Base-by-base conservation (phyloP, 257 asterid species). In the Thymus mandschuricus region DNA sequence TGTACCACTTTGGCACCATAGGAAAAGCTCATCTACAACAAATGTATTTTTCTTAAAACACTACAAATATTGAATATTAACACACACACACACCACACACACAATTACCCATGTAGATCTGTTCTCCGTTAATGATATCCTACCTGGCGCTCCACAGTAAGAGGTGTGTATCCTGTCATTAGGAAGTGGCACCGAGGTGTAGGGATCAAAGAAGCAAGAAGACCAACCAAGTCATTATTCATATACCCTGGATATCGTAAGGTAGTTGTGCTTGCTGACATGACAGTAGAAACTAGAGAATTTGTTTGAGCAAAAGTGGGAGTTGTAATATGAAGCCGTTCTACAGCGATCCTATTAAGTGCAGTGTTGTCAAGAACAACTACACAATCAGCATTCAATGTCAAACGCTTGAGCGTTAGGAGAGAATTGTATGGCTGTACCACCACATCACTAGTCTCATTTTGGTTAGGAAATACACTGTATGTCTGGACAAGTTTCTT, bases 211-310 rank as follows among this genome's bases (percentile, higher is more conserved):
- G 99, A 95, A 81, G 99, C 96, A 78, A 95, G 99, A 45, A 95
- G 98, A 76, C 99, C 99, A 77, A 95, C 99, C 85, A 95, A 89
- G 81, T 95, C 99, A 77, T 95, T 95, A 75, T 95, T 95, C 99
- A 95, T 95, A 77, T 95, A 95, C 76, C 99, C 99, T 48, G 98
- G 98, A 82, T 95, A 95, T 4, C 99, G 91, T 72, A 95, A 77
- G 13, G 99, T 95, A 35, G 99, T 95, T 43, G 99, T 95, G 82
- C 99, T 95, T 60, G 99, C 99, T 55, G 98, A 92, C 98, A 95
- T 95, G 64, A 95, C 99, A 59, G 99, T 95, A 64, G 99, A 95
- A 78, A 95, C 99, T 69, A 92, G 82, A 69, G 98, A 95, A 78
- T 92, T 95, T 78, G 97, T 95, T 85, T 95, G 92, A 54, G 94